Evolutionary conservation across 495 filamentous ascomycete genomes (phyloP).

Genomic region (Penicillium malachiteum): DNA sequence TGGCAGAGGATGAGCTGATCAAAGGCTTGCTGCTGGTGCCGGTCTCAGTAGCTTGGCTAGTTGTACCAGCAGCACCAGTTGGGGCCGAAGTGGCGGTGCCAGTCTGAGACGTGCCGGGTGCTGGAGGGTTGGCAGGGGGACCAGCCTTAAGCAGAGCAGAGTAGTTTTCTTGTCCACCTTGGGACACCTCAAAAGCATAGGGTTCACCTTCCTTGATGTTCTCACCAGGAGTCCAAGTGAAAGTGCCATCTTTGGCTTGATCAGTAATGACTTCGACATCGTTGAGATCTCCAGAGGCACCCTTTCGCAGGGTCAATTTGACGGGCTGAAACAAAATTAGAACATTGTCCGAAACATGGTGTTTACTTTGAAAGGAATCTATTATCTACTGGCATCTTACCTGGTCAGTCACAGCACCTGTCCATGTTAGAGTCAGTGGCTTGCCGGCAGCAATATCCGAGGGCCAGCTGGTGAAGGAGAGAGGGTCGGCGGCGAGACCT

Average conservation of each 20-base stretch:
- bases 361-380: background rate
- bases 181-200: conserved; percentile 50
- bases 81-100: conserved; percentile 14
- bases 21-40: conserved; percentile 18
- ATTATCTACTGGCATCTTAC: conserved; percentile 8
- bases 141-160: conserved; percentile 40
- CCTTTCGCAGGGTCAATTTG: conserved; percentile 47
- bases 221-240: conserved; percentile 41
- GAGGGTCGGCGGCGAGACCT: conserved; percentile 29
- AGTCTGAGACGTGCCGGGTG: conserved; percentile 12
- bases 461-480: conserved; percentile 48
- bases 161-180: conserved; percentile 44
- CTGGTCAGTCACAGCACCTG: conserved; percentile 27
- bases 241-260: conserved; percentile 35
- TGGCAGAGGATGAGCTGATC: conserved; percentile 18
- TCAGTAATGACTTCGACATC: conserved; percentile 41
- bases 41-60: background rate
- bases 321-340: conserved; percentile 27
- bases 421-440: conserved; percentile 43
- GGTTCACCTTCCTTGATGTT: conserved; percentile 36
- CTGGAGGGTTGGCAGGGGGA: conserved; percentile 9
- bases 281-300: conserved; percentile 35
- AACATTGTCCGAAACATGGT: background rate
- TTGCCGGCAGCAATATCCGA: conserved; percentile 37
- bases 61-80: conserved; percentile 7